Conservation (phyloP, 306 rosid genomes). For the Medicago arabica region DNA sequence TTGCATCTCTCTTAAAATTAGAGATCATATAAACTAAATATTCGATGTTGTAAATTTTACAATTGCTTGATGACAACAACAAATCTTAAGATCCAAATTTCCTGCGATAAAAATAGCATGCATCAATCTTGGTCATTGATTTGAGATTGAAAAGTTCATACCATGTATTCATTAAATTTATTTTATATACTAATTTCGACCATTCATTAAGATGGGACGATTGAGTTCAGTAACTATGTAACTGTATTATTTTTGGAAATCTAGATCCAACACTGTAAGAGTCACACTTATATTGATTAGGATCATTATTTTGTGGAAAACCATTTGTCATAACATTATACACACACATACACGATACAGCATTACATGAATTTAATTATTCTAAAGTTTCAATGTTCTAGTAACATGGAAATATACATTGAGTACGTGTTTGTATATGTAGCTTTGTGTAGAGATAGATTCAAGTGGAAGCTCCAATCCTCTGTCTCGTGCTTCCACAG, state of each 20-base stretch:
- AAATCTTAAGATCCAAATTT: background rate
- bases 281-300: background rate
- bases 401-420: background rate
- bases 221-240: background rate
- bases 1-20: background rate
- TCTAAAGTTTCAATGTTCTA: background rate
- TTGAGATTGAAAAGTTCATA: background rate
- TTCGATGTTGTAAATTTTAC: background rate
- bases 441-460: constrained; percentile 73
- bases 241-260: no score
- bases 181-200: background rate
- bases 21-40: background rate
- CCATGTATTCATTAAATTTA: background rate
- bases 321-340: background rate
- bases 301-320: background rate
- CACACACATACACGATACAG: background rate
- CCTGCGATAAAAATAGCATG: background rate
- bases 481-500: constrained; percentile 58
- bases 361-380: background rate
- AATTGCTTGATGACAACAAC: background rate
- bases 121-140: background rate
- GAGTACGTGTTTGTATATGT: constrained; percentile 7
- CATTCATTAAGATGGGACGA: background rate
- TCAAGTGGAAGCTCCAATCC: constrained; percentile 52
- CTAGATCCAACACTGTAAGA: background rate